These are phyloP conservation scores for Scheffersomyces illinoinensis DNA, from an alignment of 1,139 yeast genomes.

Conservation along the genomic window DNA sequence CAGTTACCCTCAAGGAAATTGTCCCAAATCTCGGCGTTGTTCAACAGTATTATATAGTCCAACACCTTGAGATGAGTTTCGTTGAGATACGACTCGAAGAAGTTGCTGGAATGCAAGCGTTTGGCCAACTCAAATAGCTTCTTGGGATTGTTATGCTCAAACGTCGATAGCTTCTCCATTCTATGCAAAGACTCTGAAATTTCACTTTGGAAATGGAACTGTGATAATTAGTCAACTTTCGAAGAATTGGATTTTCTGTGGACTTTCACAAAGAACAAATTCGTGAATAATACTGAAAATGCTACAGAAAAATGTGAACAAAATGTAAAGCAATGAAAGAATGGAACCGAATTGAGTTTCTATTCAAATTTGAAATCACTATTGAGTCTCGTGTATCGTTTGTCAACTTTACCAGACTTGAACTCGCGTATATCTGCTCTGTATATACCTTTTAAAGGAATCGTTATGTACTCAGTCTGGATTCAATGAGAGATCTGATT, in stretches of 20 bases:
- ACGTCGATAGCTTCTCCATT: slow-evolving; percentile 47
- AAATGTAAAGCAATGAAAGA: background rate
- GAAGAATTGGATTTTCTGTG: background rate
- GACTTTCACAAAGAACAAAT: background rate
- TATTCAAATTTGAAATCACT: background rate
- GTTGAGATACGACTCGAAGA: slow-evolving; percentile 60
- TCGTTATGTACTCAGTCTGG: background rate
- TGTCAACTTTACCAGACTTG: background rate
- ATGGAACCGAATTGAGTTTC: background rate
- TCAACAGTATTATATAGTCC: slow-evolving; percentile 35
- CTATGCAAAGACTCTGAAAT: background rate
- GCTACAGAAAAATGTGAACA: background rate
- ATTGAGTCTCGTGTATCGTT: background rate
- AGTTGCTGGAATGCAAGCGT: slow-evolving; percentile 44
- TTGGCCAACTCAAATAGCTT: slow-evolving; percentile 50
- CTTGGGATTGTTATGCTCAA: slow-evolving; percentile 40
- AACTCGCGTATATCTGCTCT: background rate
- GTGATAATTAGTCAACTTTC: background rate
- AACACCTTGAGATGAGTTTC: slow-evolving; percentile 62
- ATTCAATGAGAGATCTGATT: background rate
- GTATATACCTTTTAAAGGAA: background rate
- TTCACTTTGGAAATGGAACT: background rate
- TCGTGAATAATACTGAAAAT: background rate
- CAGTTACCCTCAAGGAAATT: slow-evolving; percentile 57
- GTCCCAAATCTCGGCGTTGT: slow-evolving; percentile 46